A percentile compares a stretch with the other conserved stretches of the same genome.
Evolutionary conservation across 106 monocot species (phyloP).

Genomic region (Gastrodia elata): DNA sequence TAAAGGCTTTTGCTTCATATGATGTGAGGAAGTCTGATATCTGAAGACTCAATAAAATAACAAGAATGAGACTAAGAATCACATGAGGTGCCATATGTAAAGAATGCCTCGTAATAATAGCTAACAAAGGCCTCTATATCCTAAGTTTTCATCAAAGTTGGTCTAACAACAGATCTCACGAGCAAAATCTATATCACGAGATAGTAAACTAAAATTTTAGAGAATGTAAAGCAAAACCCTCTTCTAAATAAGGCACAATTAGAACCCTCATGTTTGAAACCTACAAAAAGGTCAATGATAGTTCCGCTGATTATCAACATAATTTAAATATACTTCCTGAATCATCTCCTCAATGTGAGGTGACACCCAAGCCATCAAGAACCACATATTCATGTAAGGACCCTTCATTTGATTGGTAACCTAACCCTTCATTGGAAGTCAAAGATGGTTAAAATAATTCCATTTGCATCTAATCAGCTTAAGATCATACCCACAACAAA

Average conservation of each 20-base stretch:
- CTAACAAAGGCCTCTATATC: not conserved
- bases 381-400: too few species aligned
- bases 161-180: not conserved
- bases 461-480: too few species aligned
- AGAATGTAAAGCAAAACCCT: not conserved
- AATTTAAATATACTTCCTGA: not conserved
- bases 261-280: not conserved
- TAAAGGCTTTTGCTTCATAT: conserved; percentile 60
- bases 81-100: not conserved
- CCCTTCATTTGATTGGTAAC: too few species aligned
- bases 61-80: not conserved
- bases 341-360: too few species aligned
- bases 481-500: too few species aligned
- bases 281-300: not conserved
- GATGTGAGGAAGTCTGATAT: conserved; percentile 65
- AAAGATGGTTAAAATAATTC: too few species aligned
- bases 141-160: not conserved
- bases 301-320: not conserved
- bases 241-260: not conserved
- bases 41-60: conserved; percentile 24
- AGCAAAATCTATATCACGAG: not conserved
- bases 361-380: too few species aligned
- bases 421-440: too few species aligned
- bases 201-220: not conserved
- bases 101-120: not conserved